A percentile compares a stretch with the other conserved stretches of the same genome.
Evolutionary conservation across 768 basidiomycete genomes (phyloP).

Genomic region (Chalciporus piperatus): DNA sequence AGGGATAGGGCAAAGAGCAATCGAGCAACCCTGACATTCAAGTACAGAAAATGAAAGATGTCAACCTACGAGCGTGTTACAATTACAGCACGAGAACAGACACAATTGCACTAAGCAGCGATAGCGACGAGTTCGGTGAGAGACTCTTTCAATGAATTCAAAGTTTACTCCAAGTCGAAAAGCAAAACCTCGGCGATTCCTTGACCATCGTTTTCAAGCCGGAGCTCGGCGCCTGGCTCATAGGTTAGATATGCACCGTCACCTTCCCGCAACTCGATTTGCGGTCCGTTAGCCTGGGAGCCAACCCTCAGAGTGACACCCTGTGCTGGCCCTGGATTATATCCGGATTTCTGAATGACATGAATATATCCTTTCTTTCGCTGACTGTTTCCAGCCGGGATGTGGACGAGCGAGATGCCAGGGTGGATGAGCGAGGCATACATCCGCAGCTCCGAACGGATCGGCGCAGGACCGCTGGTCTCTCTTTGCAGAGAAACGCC

Average conservation of each 20-base stretch:
- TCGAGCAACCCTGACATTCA: background rate
- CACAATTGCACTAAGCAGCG: background rate
- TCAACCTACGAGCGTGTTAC: background rate
- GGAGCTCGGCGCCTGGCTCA: constrained; percentile 32
- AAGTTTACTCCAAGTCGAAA: constrained; percentile 67
- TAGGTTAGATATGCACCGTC: constrained; percentile 79
- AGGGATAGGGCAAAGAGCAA: background rate
- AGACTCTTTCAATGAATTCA: background rate
- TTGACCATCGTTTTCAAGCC: constrained; percentile 64
- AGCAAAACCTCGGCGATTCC: constrained; percentile 69
- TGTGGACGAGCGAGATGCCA: constrained; percentile 50
- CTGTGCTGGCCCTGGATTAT: constrained; percentile 52
- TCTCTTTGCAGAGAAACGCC: constrained; percentile 65
- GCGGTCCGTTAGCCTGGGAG: constrained; percentile 35
- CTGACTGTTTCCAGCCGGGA: constrained; percentile 38
- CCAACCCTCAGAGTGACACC: constrained; percentile 61
- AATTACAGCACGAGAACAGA: constrained; percentile 1
- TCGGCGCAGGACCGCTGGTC: constrained; percentile 76
- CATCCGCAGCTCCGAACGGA: constrained; percentile 64
- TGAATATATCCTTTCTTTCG: constrained; percentile 76
- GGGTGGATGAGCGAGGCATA: constrained; percentile 73
- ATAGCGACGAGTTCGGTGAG: background rate
- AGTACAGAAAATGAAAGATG: constrained; percentile 8
- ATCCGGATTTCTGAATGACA: constrained; percentile 81
- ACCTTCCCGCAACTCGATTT: constrained; percentile 71